A percentile compares a stretch with the other conserved stretches of the same genome.
phyloP scores from a whole-genome alignment of 208 protist species.

The Acanthamoeba sp. region DNA sequence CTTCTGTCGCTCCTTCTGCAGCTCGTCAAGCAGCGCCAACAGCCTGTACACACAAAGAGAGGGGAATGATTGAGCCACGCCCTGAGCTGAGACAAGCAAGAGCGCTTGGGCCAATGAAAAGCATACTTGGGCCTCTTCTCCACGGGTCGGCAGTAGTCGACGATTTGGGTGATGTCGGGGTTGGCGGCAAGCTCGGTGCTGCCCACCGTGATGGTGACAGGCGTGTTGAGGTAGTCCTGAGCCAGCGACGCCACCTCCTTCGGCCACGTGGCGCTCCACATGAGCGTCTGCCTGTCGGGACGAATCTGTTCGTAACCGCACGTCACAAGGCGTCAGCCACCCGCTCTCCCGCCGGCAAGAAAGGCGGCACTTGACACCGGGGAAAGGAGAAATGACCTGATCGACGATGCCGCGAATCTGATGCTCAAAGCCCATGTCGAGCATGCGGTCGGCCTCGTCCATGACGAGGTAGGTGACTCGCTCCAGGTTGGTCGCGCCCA shows the following conservation, averaged over 20 bases:
- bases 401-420: conserved; percentile 89
- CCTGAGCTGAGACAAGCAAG: not conserved
- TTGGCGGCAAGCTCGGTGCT: conserved; percentile 83
- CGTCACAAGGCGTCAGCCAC: not conserved
- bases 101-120: not conserved
- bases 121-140: conserved; percentile 80
- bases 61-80: not conserved
- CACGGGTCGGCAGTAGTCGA: conserved; percentile 74
- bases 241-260: conserved; percentile 90
- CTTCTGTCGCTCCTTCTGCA: conserved; percentile 86
- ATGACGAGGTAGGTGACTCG: conserved; percentile 92
- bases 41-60: conserved; percentile 4
- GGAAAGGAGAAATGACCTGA: not conserved
- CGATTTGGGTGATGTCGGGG: conserved; percentile 83
- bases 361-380: not conserved
- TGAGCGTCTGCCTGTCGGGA: conserved; percentile 92
- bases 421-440: conserved; percentile 95
- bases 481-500: conserved; percentile 87
- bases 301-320: conserved; percentile 82
- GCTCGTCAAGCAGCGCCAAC: conserved; percentile 63
- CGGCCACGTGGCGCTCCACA: conserved; percentile 93
- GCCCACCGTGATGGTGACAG: conserved; percentile 91
- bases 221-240: conserved; percentile 88
- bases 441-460: conserved; percentile 95
- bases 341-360: not conserved